Conservation (phyloP, 441 rosid genomes). For the Jatropha podagrica region DNA sequence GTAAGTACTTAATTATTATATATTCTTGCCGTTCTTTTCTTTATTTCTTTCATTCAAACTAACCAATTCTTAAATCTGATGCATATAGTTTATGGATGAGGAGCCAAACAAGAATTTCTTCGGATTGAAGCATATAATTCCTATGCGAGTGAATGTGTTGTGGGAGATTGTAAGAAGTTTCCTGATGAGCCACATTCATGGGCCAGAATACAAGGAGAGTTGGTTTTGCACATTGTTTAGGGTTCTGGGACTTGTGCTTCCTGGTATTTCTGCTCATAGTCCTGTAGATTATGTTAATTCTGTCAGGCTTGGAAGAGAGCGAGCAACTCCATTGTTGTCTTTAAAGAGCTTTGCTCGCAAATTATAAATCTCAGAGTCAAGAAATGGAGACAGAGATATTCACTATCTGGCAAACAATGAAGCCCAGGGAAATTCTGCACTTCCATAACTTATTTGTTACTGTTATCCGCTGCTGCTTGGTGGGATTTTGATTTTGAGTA, state of each 20-base stretch:
- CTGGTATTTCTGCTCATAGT: background rate
- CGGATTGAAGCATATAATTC: background rate
- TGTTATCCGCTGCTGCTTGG: no score
- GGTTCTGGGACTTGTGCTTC: background rate
- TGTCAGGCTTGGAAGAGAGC: conserved; percentile 43
- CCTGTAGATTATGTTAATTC: conserved; percentile 1
- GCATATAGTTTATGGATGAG: background rate
- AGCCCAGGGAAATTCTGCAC: no score
- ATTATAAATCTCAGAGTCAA: background rate
- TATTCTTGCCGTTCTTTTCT: no score
- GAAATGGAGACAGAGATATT: background rate
- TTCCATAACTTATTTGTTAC: no score
- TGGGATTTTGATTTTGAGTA: no score
- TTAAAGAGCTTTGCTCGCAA: conserved; percentile 24
- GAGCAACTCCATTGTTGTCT: conserved; percentile 40
- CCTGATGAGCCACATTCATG: background rate
- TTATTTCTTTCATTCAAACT: background rate
- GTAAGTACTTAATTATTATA: conserved; percentile 31
- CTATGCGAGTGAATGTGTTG: background rate
- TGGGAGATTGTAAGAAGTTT: background rate
- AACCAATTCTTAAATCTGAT: background rate
- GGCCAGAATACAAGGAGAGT: background rate
- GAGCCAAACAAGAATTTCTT: conserved; percentile 1
- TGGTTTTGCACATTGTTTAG: background rate
- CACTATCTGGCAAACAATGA: no score